These are phyloP conservation scores for Piper longum DNA, from an alignment of 164 flowering plant genomes.

Conservation along the genomic window DNA sequence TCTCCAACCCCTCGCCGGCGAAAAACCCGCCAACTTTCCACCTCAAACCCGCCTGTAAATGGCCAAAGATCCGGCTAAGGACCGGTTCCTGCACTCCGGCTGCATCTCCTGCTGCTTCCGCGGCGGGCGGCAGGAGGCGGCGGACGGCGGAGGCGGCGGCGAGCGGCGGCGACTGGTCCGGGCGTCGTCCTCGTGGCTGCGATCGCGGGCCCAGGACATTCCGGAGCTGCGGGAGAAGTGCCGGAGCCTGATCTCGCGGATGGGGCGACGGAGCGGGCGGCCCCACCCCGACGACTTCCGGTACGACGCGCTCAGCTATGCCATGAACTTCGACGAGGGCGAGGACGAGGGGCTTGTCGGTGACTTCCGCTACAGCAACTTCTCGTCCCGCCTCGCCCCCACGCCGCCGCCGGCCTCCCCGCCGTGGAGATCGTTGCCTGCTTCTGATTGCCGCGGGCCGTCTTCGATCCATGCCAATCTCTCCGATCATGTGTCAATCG, in stretches of 20 bases:
- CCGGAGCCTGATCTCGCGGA: constrained; percentile 17
- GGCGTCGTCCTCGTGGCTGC: constrained; percentile 21
- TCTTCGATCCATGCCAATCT: no score
- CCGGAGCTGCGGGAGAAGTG: constrained; percentile 25
- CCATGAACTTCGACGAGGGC: constrained; percentile 44
- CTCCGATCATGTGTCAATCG: no score
- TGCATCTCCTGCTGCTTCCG: constrained; percentile 20
- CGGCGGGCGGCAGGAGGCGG: background rate
- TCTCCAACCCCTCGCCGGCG: background rate
- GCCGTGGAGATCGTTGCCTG: background rate
- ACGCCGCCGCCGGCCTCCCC: constrained; percentile 1
- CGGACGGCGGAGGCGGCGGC: background rate
- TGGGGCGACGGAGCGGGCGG: constrained; percentile 13
- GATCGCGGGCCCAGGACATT: constrained; percentile 17
- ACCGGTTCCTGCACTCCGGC: constrained; percentile 10
- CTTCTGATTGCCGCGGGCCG: background rate
- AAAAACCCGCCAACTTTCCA: background rate
- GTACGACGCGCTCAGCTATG: constrained; percentile 50
- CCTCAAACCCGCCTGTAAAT: background rate
- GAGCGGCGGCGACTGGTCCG: constrained; percentile 10
- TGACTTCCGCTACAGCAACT: constrained; percentile 19
- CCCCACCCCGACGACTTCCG: constrained; percentile 28
- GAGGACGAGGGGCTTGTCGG: constrained; percentile 7
- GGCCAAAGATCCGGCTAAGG: constrained; percentile 3
- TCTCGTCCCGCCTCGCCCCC: constrained; percentile 19